Conservation (phyloP, 345 rosid genomes). For the Microthlaspi erraticum region DNA sequence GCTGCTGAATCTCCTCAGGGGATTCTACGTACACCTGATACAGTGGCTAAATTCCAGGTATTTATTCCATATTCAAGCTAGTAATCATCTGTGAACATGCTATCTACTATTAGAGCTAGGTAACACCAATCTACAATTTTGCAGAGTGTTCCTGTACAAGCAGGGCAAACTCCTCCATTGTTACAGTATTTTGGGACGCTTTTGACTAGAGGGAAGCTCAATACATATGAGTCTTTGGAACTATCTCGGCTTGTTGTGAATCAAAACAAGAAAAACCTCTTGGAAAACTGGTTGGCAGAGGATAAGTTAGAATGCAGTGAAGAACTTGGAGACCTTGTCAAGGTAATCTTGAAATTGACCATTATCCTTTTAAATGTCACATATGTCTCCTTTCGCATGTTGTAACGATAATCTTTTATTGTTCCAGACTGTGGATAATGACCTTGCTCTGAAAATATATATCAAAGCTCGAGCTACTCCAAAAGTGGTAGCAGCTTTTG, state of each 20-base stretch:
- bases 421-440: slow-evolving; percentile 97
- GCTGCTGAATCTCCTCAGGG: slow-evolving; percentile 99
- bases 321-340: slow-evolving; percentile 99
- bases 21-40: slow-evolving; percentile 94
- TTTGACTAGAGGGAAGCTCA: slow-evolving; percentile 95
- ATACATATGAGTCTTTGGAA: slow-evolving; percentile 96
- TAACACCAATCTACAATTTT: slow-evolving; percentile 31
- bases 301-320: slow-evolving; percentile 99
- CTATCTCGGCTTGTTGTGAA: slow-evolving; percentile 98
- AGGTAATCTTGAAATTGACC: slow-evolving; percentile 58
- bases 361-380: slow-evolving; percentile 22
- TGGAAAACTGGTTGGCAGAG: slow-evolving; percentile 99
- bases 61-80: slow-evolving; percentile 29
- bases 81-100: slow-evolving; percentile 4
- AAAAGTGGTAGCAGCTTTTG: slow-evolving; percentile 99
- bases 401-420: slow-evolving; percentile 29
- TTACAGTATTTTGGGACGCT: slow-evolving; percentile 99
- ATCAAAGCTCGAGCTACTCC: slow-evolving; percentile 99
- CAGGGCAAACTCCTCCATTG: slow-evolving; percentile 99
- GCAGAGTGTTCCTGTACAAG: slow-evolving; percentile 99
- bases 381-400: slow-evolving; percentile 18
- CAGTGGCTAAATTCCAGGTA: slow-evolving; percentile 99
- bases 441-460: slow-evolving; percentile 95
- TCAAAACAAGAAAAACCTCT: slow-evolving; percentile 98
- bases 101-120: slow-evolving; percentile 10